These are phyloP conservation scores for Alternaria longipes DNA, from an alignment of 2,329 filamentous ascomycete species.

Conservation along the genomic window DNA sequence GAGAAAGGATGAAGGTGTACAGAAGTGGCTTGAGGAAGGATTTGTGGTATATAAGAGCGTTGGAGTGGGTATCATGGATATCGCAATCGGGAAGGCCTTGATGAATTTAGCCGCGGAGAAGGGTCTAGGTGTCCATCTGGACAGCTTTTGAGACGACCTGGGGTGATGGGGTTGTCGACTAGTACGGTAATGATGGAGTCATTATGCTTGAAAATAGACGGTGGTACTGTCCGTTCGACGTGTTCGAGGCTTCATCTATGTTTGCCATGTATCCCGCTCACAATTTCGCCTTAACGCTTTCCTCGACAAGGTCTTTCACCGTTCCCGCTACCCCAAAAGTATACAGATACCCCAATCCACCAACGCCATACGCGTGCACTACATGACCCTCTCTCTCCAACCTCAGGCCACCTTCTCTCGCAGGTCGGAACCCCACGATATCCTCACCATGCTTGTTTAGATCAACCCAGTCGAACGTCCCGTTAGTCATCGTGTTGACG, in stretches of 20 bases:
- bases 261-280: not conserved
- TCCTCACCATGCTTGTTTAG: not conserved
- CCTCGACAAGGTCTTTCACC: not conserved
- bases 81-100: conserved; percentile 52
- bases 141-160: conserved; percentile 17
- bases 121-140: conserved; percentile 20
- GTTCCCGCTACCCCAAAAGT: not conserved
- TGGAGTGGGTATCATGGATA: conserved; percentile 62
- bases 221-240: not conserved
- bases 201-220: too few relatives aligned
- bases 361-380: not conserved
- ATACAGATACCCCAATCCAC: not conserved
- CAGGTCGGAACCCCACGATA: not conserved
- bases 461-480: not conserved
- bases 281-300: not conserved
- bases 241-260: not conserved
- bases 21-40: conserved; percentile 37
- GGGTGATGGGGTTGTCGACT: not conserved
- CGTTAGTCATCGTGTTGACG: not conserved
- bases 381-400: not conserved
- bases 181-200: too few relatives aligned
- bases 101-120: conserved; percentile 27
- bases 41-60: conserved; percentile 62
- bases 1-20: not conserved
- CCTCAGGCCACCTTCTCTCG: not conserved